phyloP scores from a whole-genome alignment of 192 early-diverging fungal species.

The Dissophora globulifera region DNA sequence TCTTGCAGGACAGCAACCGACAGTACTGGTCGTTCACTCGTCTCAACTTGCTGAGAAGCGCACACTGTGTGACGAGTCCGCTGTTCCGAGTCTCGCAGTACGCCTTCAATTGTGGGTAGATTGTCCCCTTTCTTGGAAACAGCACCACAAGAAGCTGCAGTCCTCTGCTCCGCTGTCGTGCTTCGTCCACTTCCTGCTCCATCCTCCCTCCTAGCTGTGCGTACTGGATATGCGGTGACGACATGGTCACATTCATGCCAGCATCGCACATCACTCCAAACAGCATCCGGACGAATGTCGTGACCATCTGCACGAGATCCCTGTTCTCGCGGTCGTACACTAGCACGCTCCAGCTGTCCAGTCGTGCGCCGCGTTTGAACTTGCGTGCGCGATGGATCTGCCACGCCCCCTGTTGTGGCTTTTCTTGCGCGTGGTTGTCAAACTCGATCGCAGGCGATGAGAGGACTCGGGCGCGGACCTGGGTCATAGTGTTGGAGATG shows the following conservation, averaged over 20 bases:
- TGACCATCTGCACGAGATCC: background rate
- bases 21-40: constrained; percentile 73
- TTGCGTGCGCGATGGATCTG: background rate
- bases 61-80: constrained; percentile 28
- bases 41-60: background rate
- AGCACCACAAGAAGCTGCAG: constrained; percentile 9
- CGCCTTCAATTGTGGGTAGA: constrained; percentile 24
- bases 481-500: constrained; percentile 69
- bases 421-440: constrained; percentile 11
- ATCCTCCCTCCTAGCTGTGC: constrained; percentile 4
- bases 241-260: constrained; percentile 3
- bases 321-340: constrained; percentile 13
- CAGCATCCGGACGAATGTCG: constrained; percentile 3
- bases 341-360: constrained; percentile 21
- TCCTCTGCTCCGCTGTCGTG: background rate
- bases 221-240: constrained; percentile 12
- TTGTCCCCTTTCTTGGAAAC: constrained; percentile 3
- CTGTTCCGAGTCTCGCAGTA: background rate
- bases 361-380: background rate
- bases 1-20: constrained; percentile 87
- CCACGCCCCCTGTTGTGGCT: constrained; percentile 14
- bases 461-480: constrained; percentile 56
- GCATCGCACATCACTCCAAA: background rate
- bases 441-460: constrained; percentile 60
- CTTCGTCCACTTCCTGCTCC: background rate